Conservation (phyloP, 345 rosid species). For the Acer negundo region DNA sequence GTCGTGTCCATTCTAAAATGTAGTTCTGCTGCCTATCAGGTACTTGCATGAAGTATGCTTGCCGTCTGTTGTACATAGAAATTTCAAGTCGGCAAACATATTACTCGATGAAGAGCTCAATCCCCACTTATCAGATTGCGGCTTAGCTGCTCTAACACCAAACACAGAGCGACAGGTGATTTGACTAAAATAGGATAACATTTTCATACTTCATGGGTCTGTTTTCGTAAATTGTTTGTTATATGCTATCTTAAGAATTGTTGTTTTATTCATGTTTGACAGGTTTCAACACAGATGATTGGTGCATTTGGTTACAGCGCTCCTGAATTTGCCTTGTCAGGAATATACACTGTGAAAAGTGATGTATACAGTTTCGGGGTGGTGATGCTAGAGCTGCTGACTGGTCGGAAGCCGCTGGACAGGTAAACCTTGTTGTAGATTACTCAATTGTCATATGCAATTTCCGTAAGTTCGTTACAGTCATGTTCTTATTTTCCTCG, state of each 20-base stretch:
- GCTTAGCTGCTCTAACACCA: constrained; percentile 92
- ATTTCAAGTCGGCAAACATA: constrained; percentile 96
- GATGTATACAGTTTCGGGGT: constrained; percentile 99
- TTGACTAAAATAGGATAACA: background rate
- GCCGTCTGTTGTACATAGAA: constrained; percentile 96
- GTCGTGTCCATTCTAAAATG: constrained; percentile 12
- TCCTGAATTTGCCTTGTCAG: constrained; percentile 96
- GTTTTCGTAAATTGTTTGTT: background rate
- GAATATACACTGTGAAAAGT: constrained; percentile 92
- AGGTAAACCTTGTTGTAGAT: constrained; percentile 47
- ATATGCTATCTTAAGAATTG: background rate
- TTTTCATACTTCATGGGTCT: background rate
- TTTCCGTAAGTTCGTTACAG: background rate
- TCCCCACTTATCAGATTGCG: constrained; percentile 94
- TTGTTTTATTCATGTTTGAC: constrained; percentile 24
- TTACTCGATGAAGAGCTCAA: constrained; percentile 94
- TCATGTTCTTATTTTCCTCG: background rate
- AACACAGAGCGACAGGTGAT: constrained; percentile 93
- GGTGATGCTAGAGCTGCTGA: constrained; percentile 94
- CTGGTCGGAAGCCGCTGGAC: constrained; percentile 97
- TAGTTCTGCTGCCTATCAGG: constrained; percentile 42
- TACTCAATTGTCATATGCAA: background rate
- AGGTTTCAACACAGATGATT: constrained; percentile 93
- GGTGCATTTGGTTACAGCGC: constrained; percentile 99
- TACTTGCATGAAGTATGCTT: constrained; percentile 98